phyloP scores from a whole-genome alignment of 495 filamentous ascomycete species.

The Penicillium daleae region DNA sequence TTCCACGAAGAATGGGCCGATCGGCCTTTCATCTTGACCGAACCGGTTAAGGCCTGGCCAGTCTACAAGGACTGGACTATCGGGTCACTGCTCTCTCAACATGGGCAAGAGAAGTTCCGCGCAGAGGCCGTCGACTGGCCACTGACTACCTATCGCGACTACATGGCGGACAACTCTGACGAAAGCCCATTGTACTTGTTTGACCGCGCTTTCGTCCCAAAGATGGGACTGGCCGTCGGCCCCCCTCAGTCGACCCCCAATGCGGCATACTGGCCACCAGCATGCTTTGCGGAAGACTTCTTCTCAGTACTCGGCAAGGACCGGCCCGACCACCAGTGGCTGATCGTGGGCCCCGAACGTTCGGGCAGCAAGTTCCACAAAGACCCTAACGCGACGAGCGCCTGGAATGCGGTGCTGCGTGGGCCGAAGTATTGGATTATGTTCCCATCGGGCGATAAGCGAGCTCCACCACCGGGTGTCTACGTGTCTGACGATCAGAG shows the following conservation, averaged over 20 bases:
- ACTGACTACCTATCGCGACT: conserved; percentile 75
- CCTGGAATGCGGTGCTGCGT: conserved; percentile 93
- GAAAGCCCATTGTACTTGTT: conserved; percentile 95
- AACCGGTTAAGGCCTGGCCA: conserved; percentile 83
- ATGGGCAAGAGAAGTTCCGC: conserved; percentile 71
- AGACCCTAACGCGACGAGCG: conserved; percentile 75
- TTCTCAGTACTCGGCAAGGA: conserved; percentile 80
- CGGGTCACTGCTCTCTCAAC: conserved; percentile 62
- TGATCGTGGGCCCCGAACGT: conserved; percentile 87
- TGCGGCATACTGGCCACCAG: conserved; percentile 78
- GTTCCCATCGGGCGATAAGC: conserved; percentile 71
- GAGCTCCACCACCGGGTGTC: conserved; percentile 79
- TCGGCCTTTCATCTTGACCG: conserved; percentile 85
- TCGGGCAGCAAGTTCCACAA: conserved; percentile 98
- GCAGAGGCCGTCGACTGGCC: conserved; percentile 96
- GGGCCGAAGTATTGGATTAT: conserved; percentile 99
- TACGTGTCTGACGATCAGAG: conserved; percentile 90
- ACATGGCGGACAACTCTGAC: conserved; percentile 81
- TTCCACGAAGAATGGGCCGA: conserved; percentile 78
- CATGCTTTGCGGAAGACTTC: conserved; percentile 86
- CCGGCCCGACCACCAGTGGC: conserved; percentile 87
- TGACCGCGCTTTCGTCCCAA: conserved; percentile 83
- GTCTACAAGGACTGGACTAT: conserved; percentile 75
- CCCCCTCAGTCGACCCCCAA: conserved; percentile 43
- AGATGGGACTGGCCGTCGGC: conserved; percentile 74